Evolutionary conservation across 202 grass and related monocot genomes (phyloP), one percentile per base, ranked within the genome.

Genomic region (Elaeis oleifera): DNA sequence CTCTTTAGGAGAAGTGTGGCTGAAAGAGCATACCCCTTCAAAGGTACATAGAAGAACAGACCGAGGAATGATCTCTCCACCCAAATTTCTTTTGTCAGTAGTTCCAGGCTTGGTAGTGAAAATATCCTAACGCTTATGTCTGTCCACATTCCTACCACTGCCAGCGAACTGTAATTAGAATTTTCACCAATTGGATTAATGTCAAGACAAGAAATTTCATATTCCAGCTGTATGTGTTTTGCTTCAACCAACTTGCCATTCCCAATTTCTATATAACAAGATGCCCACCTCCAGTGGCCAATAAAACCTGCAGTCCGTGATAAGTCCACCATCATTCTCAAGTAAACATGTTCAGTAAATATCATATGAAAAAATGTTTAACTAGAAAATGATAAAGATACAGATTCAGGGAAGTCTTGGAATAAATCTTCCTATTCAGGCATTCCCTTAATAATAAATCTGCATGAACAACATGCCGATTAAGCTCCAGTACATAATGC

Each of bases 121-220:
- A 92, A 86, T 80, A 92, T 74, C 74, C 88, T 97, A 27, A 97
- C 85, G 54, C 88, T 97, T 80, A 97, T 92, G 76, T 97, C 94
- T 23, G 94, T 97, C 94, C 94, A 97, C 94, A 97, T 86, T 59
- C 94, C 94, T 29, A 97, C 85, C 24, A 79, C 94, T 67, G 94
- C 94, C 57, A 97, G 54, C 64, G 94, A 84, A 61, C 88, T 99
- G 74, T 78, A 81, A 19, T 85, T 70, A 59, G 77, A 53, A 69
- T 86, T 89, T 16, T 80, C 80, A 52, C 85, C 80, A 4, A 86
- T 81, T 32, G 94, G 94, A 61, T 99, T 99, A 67, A 99, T 80
- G 66, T 99, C 88, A 26, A 99, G 77, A 77, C 94, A 99, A 48
- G 94, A 99, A 39, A 99, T 99, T 60, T 92, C 94, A 67, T 94